Percentiles rank a stretch among this genome's conserved stretches.
Conservation (phyloP, 2,329 filamentous ascomycete genomes). For the Allantophomopsis lycopodina region DNA sequence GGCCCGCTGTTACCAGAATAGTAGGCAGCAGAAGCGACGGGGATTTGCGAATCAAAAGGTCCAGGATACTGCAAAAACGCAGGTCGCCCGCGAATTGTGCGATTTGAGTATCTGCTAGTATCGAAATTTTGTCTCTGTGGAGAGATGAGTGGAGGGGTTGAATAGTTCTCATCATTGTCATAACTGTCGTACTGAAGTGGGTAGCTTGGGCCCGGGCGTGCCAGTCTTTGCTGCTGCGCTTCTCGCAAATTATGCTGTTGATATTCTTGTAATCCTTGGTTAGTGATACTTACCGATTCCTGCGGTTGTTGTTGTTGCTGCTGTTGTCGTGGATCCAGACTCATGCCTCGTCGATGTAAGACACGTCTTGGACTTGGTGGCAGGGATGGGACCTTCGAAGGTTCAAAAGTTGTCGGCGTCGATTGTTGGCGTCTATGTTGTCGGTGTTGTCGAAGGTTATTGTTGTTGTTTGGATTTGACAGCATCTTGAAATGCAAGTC, state of each 20-base stretch:
- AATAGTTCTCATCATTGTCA: slow-evolving; percentile 35
- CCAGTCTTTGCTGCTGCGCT: slow-evolving; percentile 78
- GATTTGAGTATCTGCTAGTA: slow-evolving; percentile 7
- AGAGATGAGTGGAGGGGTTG: slow-evolving; percentile 40
- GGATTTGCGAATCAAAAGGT: too few relatives aligned
- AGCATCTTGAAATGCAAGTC: slow-evolving; percentile 60
- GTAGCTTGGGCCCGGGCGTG: slow-evolving; percentile 53
- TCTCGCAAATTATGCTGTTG: slow-evolving; percentile 76
- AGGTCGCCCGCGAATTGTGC: too few relatives aligned
- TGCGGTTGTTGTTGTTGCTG: slow-evolving; percentile 31
- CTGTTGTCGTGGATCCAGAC: slow-evolving; percentile 57
- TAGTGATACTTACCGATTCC: slow-evolving; percentile 33
- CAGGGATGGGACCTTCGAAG: slow-evolving; percentile 55
- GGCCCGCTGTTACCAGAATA: too few relatives aligned
- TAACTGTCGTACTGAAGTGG: slow-evolving; percentile 10
- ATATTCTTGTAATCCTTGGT: slow-evolving; percentile 35
- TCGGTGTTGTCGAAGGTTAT: slow-evolving; percentile 60
- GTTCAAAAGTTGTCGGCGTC: slow-evolving; percentile 66
- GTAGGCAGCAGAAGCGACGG: too few relatives aligned
- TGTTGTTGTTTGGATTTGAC: slow-evolving; percentile 58
- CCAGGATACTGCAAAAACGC: too few relatives aligned
- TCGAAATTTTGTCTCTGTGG: slow-evolving; percentile 40
- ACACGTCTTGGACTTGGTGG: slow-evolving; percentile 39
- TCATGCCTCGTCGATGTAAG: slow-evolving; percentile 70
- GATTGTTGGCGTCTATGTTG: slow-evolving; percentile 81